These are phyloP conservation scores for Coix lacrymajobi DNA, from an alignment of 176 grass and related monocot species.

Conservation along the genomic window DNA sequence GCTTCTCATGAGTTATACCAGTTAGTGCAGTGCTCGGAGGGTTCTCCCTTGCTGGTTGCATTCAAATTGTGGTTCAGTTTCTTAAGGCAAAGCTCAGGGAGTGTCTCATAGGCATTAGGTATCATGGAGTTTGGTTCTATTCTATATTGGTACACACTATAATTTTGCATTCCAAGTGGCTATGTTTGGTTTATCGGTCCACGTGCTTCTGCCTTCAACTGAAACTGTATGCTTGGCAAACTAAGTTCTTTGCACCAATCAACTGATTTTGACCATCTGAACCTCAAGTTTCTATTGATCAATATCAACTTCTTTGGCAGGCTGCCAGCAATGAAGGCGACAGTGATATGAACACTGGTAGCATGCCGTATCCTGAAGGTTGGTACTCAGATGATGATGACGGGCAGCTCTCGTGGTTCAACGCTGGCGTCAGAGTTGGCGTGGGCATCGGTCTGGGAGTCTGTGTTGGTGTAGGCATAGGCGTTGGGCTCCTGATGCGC, in stretches of 20 bases:
- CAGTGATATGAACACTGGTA: slow-evolving; percentile 27
- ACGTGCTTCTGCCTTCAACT: background rate
- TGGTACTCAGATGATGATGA: slow-evolving; percentile 57
- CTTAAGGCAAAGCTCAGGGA: background rate
- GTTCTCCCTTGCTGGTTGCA: background rate
- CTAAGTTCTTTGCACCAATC: background rate
- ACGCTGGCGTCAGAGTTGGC: slow-evolving; percentile 82
- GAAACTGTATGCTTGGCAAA: background rate
- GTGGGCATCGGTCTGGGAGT: slow-evolving; percentile 91
- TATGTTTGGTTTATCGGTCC: background rate
- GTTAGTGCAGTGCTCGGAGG: background rate
- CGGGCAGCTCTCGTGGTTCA: slow-evolving; percentile 93
- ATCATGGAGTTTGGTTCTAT: background rate
- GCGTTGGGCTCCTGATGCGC: slow-evolving; percentile 84
- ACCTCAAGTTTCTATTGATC: background rate
- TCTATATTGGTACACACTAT: background rate
- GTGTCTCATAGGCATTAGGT: background rate
- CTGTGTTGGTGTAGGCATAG: slow-evolving; percentile 90
- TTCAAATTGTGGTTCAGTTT: background rate
- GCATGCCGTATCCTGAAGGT: slow-evolving; percentile 62
- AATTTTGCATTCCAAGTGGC: background rate
- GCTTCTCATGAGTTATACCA: background rate
- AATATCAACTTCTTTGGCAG: slow-evolving; percentile 22
- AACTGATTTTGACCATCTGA: background rate
- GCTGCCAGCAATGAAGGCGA: slow-evolving; percentile 36